phyloP scores from a whole-genome alignment of 2,329 filamentous ascomycete species.

The Graphilbum sp. region DNA sequence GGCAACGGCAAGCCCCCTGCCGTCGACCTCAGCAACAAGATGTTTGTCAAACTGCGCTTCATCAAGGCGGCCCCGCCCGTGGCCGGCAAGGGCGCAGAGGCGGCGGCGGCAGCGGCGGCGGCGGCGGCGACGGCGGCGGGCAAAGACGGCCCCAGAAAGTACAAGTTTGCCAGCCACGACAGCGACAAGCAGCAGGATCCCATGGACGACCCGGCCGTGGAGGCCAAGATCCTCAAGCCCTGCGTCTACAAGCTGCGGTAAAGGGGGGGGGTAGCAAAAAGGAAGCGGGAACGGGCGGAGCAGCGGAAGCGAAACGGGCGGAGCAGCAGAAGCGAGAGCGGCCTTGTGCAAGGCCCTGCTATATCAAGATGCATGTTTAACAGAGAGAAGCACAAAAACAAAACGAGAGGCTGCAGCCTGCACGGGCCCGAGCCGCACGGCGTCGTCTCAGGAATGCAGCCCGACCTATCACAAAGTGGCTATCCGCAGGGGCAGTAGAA shows the following conservation, averaged over 20 bases:
- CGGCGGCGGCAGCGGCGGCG: conserved; percentile 14
- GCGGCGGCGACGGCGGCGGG: conserved; percentile 1
- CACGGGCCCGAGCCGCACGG: too few relatives aligned
- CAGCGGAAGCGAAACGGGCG: too few relatives aligned
- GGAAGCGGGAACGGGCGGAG: too few relatives aligned
- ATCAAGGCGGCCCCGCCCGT: conserved; percentile 62
- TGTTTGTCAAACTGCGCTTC: conserved; percentile 98
- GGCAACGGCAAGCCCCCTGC: conserved; percentile 18
- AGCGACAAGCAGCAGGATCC: conserved; percentile 36
- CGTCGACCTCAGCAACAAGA: conserved; percentile 78
- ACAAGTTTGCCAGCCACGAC: conserved; percentile 31
- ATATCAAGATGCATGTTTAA: too few relatives aligned
- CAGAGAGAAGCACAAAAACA: neutral
- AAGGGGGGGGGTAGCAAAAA: too few relatives aligned
- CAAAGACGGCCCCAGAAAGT: conserved; percentile 34
- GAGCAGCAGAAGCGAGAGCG: too few relatives aligned
- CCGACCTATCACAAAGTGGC: too few relatives aligned
- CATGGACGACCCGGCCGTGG: conserved; percentile 41
- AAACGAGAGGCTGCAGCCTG: neutral
- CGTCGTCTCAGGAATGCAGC: too few relatives aligned
- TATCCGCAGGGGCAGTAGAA: too few relatives aligned
- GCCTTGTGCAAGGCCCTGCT: too few relatives aligned
- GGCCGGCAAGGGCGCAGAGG: conserved; percentile 46
- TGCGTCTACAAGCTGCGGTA: conserved; percentile 89
- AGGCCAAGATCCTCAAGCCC: conserved; percentile 61